Conservation (phyloP, 2,329 filamentous ascomycete species). For the Beauveria brongniartii region DNA sequence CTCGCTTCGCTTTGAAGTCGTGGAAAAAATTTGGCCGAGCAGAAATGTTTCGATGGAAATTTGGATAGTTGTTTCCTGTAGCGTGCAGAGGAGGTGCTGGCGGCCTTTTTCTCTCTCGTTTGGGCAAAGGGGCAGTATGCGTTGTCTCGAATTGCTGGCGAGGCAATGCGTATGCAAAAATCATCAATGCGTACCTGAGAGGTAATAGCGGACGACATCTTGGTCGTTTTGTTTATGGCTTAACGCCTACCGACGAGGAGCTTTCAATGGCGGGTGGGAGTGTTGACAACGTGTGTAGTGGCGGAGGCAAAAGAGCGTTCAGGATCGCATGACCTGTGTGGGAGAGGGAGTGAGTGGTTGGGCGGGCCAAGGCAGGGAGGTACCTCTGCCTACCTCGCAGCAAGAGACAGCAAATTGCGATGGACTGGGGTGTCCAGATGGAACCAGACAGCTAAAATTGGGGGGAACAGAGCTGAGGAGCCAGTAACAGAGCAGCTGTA, state of each 20-base stretch:
- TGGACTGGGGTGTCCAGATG: neutral
- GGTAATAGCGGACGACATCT: conserved; percentile 47
- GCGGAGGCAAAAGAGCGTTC: conserved; percentile 21
- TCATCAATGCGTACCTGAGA: conserved; percentile 42
- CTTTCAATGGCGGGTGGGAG: conserved; percentile 26
- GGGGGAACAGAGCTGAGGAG: neutral
- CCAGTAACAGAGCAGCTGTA: neutral
- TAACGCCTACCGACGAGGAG: conserved; percentile 39
- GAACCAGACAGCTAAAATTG: neutral
- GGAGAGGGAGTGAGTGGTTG: conserved; percentile 15
- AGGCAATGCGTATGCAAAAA: neutral
- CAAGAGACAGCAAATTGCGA: neutral
- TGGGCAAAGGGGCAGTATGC: neutral
- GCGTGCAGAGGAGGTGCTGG: neutral
- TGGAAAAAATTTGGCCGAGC: neutral
- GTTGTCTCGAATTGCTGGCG: neutral
- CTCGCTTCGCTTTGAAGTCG: neutral
- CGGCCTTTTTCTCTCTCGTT: neutral
- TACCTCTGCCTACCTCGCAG: neutral
- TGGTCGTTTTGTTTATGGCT: conserved; percentile 41
- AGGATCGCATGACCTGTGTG: conserved; percentile 31
- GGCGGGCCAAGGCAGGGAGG: neutral
- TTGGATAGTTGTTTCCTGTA: neutral
- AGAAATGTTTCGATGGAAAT: neutral
- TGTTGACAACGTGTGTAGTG: conserved; percentile 22